Evolutionary conservation across 1,139 yeast species (phyloP), one percentile per base, ranked within the genome.

Genomic region (Debaryomyces sp.): DNA sequence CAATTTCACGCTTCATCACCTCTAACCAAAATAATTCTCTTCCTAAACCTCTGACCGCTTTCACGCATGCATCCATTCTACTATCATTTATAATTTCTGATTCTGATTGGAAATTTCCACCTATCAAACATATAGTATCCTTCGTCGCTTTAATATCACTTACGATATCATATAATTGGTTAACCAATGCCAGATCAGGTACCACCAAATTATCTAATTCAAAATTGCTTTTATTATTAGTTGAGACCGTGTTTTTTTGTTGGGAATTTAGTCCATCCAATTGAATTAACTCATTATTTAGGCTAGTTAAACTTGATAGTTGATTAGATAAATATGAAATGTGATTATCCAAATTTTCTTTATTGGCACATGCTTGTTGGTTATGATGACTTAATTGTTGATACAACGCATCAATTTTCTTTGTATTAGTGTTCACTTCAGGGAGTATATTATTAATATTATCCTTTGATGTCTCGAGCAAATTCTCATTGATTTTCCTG

Each of bases 11-110:
- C 50, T 69, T 72, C 23, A 66, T 64, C 21, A 72, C 55, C 54
- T 75, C 78, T 17, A 74, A 58, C 80, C 81, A 76, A 43, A 90
- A 91, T 60, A 88, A 87, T 39, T 89, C 92, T 51, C 97, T 73
- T 0, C 95, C 92, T 29, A 89, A 68, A 27, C 78, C 75, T 51
- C 97, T 68, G 0, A 84, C 78, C 23, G 81, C 75, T 62, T 77
- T 74, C 51, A 85, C 73, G 59, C 87, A 85, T 7, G 65, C 59
- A n/a, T 81, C 86, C 41, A 87, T 52, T 10, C 61, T 66, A 1
- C 55, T 53, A 53, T 76, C 72, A 47, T 63, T 70, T 26, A 76
- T 67, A 4, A 73, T 45, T 51, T 75, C 80, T 5, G 59, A 53
- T 47, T 67, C 67, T 3, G 63, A 54, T 4, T 62, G 58, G 50